Evolutionary conservation across 2,329 filamentous ascomycete genomes (phyloP), one percentile per base, ranked within the genome.

Genomic region (Chlorencoelia australis): DNA sequence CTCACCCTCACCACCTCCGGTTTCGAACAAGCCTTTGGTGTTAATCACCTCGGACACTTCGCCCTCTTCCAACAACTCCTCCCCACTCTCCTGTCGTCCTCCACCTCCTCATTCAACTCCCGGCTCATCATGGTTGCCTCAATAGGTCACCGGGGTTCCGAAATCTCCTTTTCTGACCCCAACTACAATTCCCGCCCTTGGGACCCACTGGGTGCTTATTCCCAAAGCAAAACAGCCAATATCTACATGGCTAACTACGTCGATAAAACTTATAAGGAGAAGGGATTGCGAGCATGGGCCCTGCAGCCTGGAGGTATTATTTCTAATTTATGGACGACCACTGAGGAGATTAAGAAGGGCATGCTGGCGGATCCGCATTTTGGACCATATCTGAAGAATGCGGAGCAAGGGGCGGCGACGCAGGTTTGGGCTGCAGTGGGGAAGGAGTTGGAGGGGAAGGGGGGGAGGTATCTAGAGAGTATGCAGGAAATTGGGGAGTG

Each of bases 11-110:
- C 63, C 1, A 45, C 40, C n/a, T 66, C 69, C 40, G 66, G 65
- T 17, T 64, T 63, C 46, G 69, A 74, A 43, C 51, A 50, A 0
- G 67, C 73, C 38, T 65, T 73, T 39, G 68, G 61, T 27, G 65
- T 60, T 8, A 72, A 73, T 48, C 64, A 73, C 47, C 55, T 75
- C 3, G 60, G 54, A 11, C 66, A 72, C 43, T 74, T 73, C 53
- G 59, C 72, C 0, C 59, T 74, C n/a, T 67, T 70, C 46, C 52
- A 67, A 16, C 60, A 71, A 3, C 56, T 75, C 13, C 64, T 63
- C 14, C 50, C 59, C 0, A 46, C 57, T 0, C 51, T 74, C 6
- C 48, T 71, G 0, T 46, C 57, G 0, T 57, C 58, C 2, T 45
- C 58, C 3, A 63, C 60, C 0, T 51, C 61, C 0, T 42, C 47